Evolutionary conservation across 345 rosid species (phyloP).

Genomic region (Eucalyptus grandis): DNA sequence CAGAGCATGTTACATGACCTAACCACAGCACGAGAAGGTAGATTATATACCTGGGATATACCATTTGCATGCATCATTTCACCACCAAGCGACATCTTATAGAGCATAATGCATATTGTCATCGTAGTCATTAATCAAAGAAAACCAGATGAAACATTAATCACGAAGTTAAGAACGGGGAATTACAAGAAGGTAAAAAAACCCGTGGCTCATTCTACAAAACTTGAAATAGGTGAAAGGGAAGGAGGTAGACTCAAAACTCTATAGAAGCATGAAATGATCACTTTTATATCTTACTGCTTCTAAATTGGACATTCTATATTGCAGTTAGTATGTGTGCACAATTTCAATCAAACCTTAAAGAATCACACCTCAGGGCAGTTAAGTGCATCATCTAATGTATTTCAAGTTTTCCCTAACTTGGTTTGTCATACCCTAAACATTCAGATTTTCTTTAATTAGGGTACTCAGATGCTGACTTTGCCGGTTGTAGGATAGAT

Average conservation of each 20-base stretch:
- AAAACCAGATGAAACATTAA: background rate
- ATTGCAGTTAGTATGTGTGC: background rate
- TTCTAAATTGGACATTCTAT: background rate
- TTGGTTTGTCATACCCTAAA: background rate
- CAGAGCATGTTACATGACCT: accelerated
- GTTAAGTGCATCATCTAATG: background rate
- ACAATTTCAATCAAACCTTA: background rate
- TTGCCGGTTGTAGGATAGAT: background rate
- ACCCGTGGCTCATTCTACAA: background rate
- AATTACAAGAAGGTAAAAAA: background rate
- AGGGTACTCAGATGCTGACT: background rate
- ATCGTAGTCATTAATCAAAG: background rate
- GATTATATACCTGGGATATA: background rate
- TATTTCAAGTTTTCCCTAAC: background rate
- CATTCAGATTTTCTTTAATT: background rate
- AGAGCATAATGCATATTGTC: background rate
- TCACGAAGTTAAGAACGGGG: background rate
- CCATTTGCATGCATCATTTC: background rate
- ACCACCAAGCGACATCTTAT: background rate
- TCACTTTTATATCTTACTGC: background rate
- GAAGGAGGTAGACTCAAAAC: background rate
- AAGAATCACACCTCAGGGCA: background rate
- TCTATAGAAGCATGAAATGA: background rate
- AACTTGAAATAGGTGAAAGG: background rate
- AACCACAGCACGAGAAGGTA: background rate